Conservation (phyloP, 768 basidiomycete genomes). For the Tubosaeta brunneosetosa region DNA sequence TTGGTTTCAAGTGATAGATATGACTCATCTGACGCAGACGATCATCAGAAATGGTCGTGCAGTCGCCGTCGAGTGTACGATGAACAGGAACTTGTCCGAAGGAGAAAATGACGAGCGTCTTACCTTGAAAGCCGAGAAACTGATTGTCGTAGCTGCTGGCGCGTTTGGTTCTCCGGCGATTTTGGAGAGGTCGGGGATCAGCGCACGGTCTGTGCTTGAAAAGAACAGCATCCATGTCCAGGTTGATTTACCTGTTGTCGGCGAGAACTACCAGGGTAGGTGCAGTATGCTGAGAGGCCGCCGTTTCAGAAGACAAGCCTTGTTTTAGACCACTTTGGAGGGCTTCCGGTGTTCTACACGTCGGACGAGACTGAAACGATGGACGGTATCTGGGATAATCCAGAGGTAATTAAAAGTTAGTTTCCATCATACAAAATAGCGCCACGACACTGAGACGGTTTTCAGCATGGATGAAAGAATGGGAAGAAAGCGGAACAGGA, state of each 20-base stretch:
- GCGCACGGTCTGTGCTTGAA: constrained; percentile 44
- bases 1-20: no score
- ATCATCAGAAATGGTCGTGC: constrained; percentile 30
- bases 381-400: constrained; percentile 39
- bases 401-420: no score
- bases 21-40: no score
- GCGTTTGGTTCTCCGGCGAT: constrained; percentile 55
- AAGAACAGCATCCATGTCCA: constrained; percentile 42
- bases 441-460: not conserved
- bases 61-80: constrained; percentile 34
- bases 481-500: constrained; percentile 38
- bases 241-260: constrained; percentile 73
- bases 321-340: constrained; percentile 27
- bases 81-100: no score
- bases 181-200: constrained; percentile 66
- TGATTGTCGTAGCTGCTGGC: constrained; percentile 50
- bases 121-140: constrained; percentile 28
- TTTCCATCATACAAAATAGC: no score
- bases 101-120: not conserved
- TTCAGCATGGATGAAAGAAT: constrained; percentile 31
- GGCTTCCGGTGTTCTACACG: constrained; percentile 22
- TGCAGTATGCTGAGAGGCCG: rapidly evolving
- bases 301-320: not conserved
- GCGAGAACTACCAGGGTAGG: constrained; percentile 59
- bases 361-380: constrained; percentile 45